Percentiles rank a stretch among this genome's conserved stretches.
Evolutionary conservation across 2,329 filamentous ascomycete species (phyloP).

Genomic region (Stachybotrys echinatus): DNA sequence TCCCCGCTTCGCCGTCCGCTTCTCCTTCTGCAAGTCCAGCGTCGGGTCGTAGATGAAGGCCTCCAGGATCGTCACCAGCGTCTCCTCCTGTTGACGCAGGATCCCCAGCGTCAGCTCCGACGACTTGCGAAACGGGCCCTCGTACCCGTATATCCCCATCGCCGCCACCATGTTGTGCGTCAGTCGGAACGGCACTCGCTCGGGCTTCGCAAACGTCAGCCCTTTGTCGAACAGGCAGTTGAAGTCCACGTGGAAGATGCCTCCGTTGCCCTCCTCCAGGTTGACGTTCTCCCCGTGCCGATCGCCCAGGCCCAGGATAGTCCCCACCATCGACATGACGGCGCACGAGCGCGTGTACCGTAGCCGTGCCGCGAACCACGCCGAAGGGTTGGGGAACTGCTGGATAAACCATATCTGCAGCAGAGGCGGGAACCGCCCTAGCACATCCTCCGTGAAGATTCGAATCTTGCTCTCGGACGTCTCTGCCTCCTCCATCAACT

Average conservation of each 20-base stretch:
- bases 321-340: slow-evolving; percentile 99
- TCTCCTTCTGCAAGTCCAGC: slow-evolving; percentile 77
- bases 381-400: slow-evolving; percentile 85
- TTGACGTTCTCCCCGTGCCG: slow-evolving; percentile 96
- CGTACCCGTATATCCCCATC: slow-evolving; percentile 91
- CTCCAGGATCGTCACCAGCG: slow-evolving; percentile 93
- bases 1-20: slow-evolving; percentile 31
- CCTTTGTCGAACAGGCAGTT: slow-evolving; percentile 99
- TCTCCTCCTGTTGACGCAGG: slow-evolving; percentile 87
- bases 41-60: slow-evolving; percentile 97
- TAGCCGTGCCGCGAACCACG: slow-evolving; percentile 86
- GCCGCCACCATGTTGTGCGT: slow-evolving; percentile 99
- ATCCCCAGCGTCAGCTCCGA: slow-evolving; percentile 84
- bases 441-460: slow-evolving; percentile 64
- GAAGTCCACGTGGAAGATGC: slow-evolving; percentile 97
- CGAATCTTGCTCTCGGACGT: slow-evolving; percentile 53
- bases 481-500: slow-evolving; percentile 59
- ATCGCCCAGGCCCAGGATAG: slow-evolving; percentile 88
- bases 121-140: slow-evolving; percentile 86
- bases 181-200: slow-evolving; percentile 90
- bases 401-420: slow-evolving; percentile 94
- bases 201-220: slow-evolving; percentile 88
- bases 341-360: slow-evolving; percentile 90
- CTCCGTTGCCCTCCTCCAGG: slow-evolving; percentile 88
- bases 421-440: slow-evolving; percentile 70